Evolutionary conservation across 805 yeast species (phyloP), one percentile per base, ranked within the genome.

Genomic region (Sungouiella thailandica): DNA sequence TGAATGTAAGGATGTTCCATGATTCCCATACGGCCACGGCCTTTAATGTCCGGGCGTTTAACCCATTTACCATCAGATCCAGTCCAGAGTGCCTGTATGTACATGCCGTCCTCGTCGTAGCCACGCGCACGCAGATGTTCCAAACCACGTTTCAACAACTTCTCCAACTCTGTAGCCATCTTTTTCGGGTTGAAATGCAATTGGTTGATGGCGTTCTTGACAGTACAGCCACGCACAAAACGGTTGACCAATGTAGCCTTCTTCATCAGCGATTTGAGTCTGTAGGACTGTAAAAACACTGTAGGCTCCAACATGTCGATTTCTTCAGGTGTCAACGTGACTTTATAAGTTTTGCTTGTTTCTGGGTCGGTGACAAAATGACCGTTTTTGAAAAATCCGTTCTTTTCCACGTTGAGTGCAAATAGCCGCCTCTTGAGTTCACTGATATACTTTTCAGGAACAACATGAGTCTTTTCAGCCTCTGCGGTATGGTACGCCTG

Each of bases 1-100:
- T 90, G 95, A 33, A 87, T 79, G 55, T 74, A 83, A 40, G 83
- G 78, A 52, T 85, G 93, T 20, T 70, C 72, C 32, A 83, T 72
- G 37, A 84, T 61, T 55, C 97, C 97, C 14, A 75, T 70, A 58
- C 96, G 77, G 44, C 96, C 96, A 65, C 97, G 79, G 44, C 93
- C 96, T 65, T 87, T 88, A 54, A 73, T 70, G 48, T 90, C 96
- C 7, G 78, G 59, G 56, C 93, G 74, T 57, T 76, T 80, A 18
- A 54, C 50, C 80, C 83, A 78, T 32, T 61, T 52, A 14, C 95
- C 96, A 58, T 90, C 97, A 37, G 88, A 79, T 26, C 96, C 97
- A 17, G 79, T 79, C 97, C 97, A 90, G 39, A 88, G 76, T 52
- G 84, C 84, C 28, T 80, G 76, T 36, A 90, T 73, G 49, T 81